phyloP scores from a whole-genome alignment of 176 grass and related monocot species.

The Carex littledalei region DNA sequence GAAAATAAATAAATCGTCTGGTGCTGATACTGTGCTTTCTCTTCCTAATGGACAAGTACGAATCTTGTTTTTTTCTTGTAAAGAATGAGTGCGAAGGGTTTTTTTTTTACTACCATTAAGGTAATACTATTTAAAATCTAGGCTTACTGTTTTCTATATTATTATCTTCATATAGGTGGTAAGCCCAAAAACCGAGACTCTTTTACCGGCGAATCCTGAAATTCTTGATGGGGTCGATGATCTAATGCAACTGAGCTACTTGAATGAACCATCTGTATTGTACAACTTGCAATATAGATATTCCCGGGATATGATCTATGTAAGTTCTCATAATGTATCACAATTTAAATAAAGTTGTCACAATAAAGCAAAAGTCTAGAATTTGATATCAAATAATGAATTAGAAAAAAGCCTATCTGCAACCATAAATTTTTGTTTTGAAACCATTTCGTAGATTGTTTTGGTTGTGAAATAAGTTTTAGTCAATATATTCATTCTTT shows the following conservation, averaged over 20 bases:
- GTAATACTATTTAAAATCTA: slow-evolving; percentile 18
- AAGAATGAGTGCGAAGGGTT: slow-evolving; percentile 48
- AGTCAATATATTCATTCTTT: not conserved
- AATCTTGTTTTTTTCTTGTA: not conserved
- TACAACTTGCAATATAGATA: slow-evolving; percentile 97
- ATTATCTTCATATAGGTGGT: slow-evolving; percentile 52
- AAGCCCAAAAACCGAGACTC: slow-evolving; percentile 56
- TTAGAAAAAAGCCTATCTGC: not conserved
- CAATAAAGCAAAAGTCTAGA: not conserved
- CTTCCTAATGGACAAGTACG: slow-evolving; percentile 74
- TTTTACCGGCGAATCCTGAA: slow-evolving; percentile 93
- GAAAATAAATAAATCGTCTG: slow-evolving; percentile 63
- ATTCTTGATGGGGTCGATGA: slow-evolving; percentile 96
- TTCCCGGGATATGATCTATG: slow-evolving; percentile 78
- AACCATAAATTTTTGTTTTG: not conserved
- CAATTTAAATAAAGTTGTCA: not conserved
- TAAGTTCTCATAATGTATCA: slow-evolving; percentile 36
- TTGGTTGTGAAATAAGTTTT: not conserved
- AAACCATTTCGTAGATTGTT: not conserved
- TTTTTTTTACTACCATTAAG: slow-evolving; percentile 11
- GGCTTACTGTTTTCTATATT: not conserved
- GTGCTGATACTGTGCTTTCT: slow-evolving; percentile 63
- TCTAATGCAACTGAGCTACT: slow-evolving; percentile 98
- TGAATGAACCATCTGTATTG: slow-evolving; percentile 87
- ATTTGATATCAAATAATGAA: not conserved